Base-by-base conservation (phyloP, 2,329 filamentous ascomycete genomes). In the Hymenoscyphus occultus region DNA sequence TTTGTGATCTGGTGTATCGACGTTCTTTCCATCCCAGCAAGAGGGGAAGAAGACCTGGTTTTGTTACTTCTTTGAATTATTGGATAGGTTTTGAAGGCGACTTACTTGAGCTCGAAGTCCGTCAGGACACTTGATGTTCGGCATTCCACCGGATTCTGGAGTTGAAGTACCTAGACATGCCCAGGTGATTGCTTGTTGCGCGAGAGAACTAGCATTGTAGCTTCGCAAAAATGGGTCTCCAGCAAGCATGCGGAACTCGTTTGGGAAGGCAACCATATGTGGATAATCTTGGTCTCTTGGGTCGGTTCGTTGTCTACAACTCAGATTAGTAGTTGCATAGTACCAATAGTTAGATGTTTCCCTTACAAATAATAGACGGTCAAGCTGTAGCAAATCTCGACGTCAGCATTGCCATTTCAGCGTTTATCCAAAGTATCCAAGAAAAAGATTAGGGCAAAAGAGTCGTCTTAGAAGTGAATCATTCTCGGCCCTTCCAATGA, bases 191-290 rank as follows among this genome's bases (percentile, higher is more conserved):
- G 85, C 87, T 54, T 22, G 9, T 42, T 74, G 71, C 62, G 84
- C 78, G 61, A 81, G 80, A 1, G 78, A 76, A 56, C 78, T 78
- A 54, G 76, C 71, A 54, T 78, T 79, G 71, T 78, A 83, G 64
- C 81, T 82, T 67, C 86, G 82, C 68, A 80, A 79, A 65, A 73
- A 77, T 0, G 83, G 79, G 69, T 87, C 80, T 40, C 88, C 88
- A 5, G 86, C 85, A 39, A 90, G 62, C 86, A 91, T 90, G 61
- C 86, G 84, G 70, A 90, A 86, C 61, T 82, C 85, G 19, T 80
- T 74, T 0, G 86, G 88, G 71, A 88, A 90, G 2, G 86, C 83
- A 39, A 80, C 76, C 5, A 87, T 78, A 60, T 83, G 80, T 19
- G 78, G 74, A 67, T 78, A 76, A 51, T 75, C 72, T 5, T 75